Evolutionary conservation across 75 land plant genomes (phyloP).

Genomic region (Adiantum capillusveneris): DNA sequence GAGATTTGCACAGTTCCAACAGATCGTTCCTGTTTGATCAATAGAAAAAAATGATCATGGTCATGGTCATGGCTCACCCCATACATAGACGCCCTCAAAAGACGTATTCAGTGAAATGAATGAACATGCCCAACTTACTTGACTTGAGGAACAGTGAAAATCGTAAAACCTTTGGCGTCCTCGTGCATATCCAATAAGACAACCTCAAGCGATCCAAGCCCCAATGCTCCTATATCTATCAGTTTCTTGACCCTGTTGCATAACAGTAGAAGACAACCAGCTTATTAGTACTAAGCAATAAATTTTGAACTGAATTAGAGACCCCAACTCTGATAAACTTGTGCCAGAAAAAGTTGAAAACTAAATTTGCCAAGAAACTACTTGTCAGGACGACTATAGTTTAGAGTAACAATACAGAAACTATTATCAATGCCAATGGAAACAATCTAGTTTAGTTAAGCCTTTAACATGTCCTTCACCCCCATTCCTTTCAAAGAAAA

Average conservation of each 20-base stretch:
- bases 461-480: too few species aligned
- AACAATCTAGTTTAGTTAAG: too few species aligned
- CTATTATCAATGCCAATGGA: too few species aligned
- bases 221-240: conserved; percentile 74
- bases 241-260: conserved; percentile 77
- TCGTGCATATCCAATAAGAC: conserved; percentile 70
- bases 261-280: too few species aligned
- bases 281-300: too few species aligned
- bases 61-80: conserved; percentile 30
- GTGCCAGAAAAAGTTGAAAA: too few species aligned
- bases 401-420: too few species aligned
- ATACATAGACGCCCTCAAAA: not conserved
- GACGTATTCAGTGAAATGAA: not conserved
- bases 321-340: too few species aligned
- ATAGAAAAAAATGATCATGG: conserved; percentile 30
- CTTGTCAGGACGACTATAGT: too few species aligned
- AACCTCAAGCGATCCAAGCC: conserved; percentile 52
- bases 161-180: conserved; percentile 87
- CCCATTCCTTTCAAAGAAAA: too few species aligned
- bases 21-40: too few species aligned
- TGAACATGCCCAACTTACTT: conserved; percentile 36
- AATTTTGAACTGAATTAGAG: not conserved
- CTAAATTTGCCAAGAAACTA: not conserved
- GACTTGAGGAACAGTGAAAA: conserved; percentile 91
- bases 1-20: too few species aligned